Conservation (phyloP, 768 basidiomycete genomes). For the Boletus tomentosulus region DNA sequence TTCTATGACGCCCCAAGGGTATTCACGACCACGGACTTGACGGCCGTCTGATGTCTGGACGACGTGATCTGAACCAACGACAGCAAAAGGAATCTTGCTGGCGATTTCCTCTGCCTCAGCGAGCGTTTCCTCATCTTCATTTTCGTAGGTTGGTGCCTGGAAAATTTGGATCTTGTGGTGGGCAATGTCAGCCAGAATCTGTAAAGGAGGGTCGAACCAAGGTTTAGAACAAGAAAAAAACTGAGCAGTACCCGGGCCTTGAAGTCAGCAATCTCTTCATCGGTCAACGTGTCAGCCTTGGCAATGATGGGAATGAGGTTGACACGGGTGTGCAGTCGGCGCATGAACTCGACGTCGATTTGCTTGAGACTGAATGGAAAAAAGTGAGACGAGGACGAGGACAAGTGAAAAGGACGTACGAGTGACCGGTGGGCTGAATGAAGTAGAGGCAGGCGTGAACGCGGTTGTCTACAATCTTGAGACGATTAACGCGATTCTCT, state of each 20-base stretch:
- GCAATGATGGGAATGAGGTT: slow-evolving; percentile 99
- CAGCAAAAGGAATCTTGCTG: slow-evolving; percentile 97
- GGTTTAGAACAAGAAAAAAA: not conserved
- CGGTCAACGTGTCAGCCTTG: slow-evolving; percentile 96
- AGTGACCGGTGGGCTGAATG: slow-evolving; percentile 97
- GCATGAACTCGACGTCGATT: slow-evolving; percentile 99
- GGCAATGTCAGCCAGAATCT: slow-evolving; percentile 92
- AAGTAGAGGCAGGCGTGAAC: slow-evolving; percentile 99
- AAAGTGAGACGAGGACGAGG: not conserved
- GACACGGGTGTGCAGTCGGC: slow-evolving; percentile 92
- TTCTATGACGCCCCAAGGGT: slow-evolving; percentile 99
- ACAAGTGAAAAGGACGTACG: slow-evolving; percentile 49
- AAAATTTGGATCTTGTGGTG: slow-evolving; percentile 97
- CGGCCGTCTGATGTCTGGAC: slow-evolving; percentile 85
- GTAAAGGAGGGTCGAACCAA: slow-evolving; percentile 2
- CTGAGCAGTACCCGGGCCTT: slow-evolving; percentile 72
- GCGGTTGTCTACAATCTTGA: slow-evolving; percentile 92
- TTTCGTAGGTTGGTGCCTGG: slow-evolving; percentile 95
- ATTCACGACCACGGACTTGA: slow-evolving; percentile 88
- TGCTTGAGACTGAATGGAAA: slow-evolving; percentile 77
- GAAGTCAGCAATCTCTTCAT: slow-evolving; percentile 90
- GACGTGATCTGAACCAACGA: slow-evolving; percentile 88
- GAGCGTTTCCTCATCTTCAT: slow-evolving; percentile 97
- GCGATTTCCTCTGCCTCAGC: slow-evolving; percentile 97
- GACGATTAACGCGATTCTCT: slow-evolving; percentile 96